A percentile compares a stretch with the other conserved stretches of the same genome.
Conservation (phyloP, 345 rosid genomes). For the thale cress (Arabidopsis thaliana) region DNA sequence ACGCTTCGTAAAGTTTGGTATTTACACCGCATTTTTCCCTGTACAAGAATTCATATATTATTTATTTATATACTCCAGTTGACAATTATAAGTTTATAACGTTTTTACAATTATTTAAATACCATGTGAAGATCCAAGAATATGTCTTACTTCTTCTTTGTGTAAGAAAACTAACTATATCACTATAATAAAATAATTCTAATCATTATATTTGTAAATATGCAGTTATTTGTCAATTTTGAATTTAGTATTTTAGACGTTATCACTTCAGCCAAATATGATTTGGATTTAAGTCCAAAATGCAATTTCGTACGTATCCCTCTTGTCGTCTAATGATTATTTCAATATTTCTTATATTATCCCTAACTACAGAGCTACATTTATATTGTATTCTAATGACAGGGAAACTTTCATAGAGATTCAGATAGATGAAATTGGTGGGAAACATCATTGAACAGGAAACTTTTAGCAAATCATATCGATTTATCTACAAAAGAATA, state of each 20-base stretch:
- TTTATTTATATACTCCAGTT: too few relatives aligned
- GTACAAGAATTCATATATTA: not conserved
- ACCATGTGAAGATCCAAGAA: not conserved
- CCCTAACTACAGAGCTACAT: not conserved
- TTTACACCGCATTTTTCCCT: not conserved
- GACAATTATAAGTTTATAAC: too few relatives aligned
- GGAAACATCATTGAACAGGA: conserved; percentile 37
- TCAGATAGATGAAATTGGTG: conserved; percentile 29
- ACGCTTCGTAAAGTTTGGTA: too few relatives aligned
- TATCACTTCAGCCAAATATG: conserved; percentile 23
- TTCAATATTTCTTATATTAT: not conserved
- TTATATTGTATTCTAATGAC: not conserved
- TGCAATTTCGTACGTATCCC: conserved; percentile 21
- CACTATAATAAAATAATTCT: not conserved
- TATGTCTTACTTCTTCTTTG: not conserved
- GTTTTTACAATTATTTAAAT: too few relatives aligned
- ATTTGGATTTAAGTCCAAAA: conserved; percentile 24
- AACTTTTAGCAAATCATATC: conserved; percentile 21
- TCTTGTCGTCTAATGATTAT: not conserved
- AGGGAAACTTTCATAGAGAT: conserved; percentile 5
- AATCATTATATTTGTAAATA: not conserved
- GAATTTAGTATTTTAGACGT: conserved; percentile 5
- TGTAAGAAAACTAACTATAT: not conserved
- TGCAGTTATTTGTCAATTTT: conserved; percentile 13
- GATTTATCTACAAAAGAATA: conserved; percentile 34